phyloP scores from a whole-genome alignment of 176 grass and related monocot genomes.

The Oryza nivara region DNA sequence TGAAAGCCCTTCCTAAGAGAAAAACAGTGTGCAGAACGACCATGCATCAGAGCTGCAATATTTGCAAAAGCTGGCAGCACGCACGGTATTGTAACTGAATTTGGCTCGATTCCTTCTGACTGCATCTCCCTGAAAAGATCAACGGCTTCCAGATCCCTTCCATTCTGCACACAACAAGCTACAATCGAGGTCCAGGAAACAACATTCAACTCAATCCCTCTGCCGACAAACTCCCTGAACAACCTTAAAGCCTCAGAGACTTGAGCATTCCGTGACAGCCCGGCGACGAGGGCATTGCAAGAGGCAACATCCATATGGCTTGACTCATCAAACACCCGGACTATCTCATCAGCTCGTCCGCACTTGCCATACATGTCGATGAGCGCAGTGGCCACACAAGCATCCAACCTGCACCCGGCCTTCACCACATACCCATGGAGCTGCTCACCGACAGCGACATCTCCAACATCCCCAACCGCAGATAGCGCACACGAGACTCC shows the following conservation, averaged over 20 bases:
- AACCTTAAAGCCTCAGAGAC: constrained; percentile 50
- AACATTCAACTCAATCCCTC: constrained; percentile 57
- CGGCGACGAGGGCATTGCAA: constrained; percentile 59
- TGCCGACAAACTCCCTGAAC: constrained; percentile 50
- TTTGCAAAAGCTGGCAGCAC: constrained; percentile 76
- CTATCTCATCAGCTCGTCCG: constrained; percentile 46
- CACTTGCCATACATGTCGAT: constrained; percentile 70
- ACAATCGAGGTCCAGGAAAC: constrained; percentile 85
- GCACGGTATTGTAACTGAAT: constrained; percentile 73
- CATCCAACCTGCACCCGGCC: constrained; percentile 41
- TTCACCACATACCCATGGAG: constrained; percentile 56
- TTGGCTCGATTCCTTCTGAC: constrained; percentile 58
- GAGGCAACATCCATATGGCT: constrained; percentile 53
- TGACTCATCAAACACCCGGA: constrained; percentile 48
- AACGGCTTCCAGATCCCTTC: constrained; percentile 64
- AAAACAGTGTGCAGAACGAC: constrained; percentile 64
- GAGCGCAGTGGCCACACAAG: constrained; percentile 52
- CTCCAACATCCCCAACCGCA: constrained; percentile 40
- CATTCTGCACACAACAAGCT: constrained; percentile 67
- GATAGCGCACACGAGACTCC: constrained; percentile 60
- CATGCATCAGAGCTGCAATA: constrained; percentile 66
- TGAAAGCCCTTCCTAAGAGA: constrained; percentile 56
- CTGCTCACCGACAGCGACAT: constrained; percentile 45
- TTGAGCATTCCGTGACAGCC: constrained; percentile 61
- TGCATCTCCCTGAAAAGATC: constrained; percentile 81